Conservation (phyloP, 768 basidiomycete genomes). For the Psilocybe cyanescens region DNA sequence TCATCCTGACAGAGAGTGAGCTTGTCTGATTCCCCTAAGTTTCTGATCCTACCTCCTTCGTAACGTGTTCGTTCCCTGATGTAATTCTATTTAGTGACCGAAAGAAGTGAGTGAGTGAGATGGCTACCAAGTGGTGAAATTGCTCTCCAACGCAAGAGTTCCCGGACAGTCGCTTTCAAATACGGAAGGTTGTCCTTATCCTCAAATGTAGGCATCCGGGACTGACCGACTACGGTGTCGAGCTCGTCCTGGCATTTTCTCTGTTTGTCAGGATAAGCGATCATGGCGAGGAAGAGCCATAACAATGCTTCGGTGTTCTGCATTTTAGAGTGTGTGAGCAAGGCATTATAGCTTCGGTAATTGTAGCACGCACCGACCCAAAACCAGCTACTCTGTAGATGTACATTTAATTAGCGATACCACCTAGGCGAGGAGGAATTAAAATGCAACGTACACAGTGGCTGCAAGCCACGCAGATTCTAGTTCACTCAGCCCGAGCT, state of each 20-base stretch:
- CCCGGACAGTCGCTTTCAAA: background rate
- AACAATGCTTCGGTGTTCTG: background rate
- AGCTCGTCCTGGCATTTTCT: background rate
- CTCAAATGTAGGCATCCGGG: background rate
- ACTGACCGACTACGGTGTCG: background rate
- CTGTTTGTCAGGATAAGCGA: background rate
- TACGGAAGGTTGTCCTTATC: conserved; percentile 1
- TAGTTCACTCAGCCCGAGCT: conserved; percentile 12
- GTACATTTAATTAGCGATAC: too few relatives aligned
- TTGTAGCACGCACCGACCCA: too few relatives aligned
- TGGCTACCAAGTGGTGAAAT: background rate
- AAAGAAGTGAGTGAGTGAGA: too few relatives aligned
- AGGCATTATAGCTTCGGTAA: too few relatives aligned
- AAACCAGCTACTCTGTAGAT: too few relatives aligned
- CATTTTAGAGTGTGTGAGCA: too few relatives aligned
- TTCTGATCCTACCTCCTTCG: too few relatives aligned
- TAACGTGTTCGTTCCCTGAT: too few relatives aligned
- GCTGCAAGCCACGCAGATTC: conserved; percentile 18
- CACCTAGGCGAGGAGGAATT: background rate
- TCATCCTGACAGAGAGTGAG: background rate
- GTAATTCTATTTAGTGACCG: too few relatives aligned
- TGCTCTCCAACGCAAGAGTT: background rate
- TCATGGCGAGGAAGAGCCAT: background rate
- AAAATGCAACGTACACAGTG: conserved; percentile 12
- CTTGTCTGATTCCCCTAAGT: background rate